These are phyloP conservation scores for Leccinum angustisporum DNA, from an alignment of 1,284 basidiomycete genomes.

Conservation along the genomic window DNA sequence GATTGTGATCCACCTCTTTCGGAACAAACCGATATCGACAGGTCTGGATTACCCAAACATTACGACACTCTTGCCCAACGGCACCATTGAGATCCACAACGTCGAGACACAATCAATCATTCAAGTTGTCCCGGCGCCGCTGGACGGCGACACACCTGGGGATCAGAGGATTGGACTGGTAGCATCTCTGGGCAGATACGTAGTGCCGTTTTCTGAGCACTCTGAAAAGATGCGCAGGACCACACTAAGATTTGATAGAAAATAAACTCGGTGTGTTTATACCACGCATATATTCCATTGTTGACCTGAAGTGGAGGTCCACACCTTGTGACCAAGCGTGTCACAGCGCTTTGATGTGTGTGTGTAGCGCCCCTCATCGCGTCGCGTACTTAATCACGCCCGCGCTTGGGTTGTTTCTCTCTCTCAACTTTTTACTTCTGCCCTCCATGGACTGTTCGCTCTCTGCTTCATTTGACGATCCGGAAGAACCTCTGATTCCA, in stretches of 20 bases:
- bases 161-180: conserved; percentile 41
- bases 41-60: conserved; percentile 83
- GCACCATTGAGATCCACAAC: conserved; percentile 79
- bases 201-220: conserved; percentile 60
- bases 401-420: not conserved
- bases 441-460: conserved; percentile 13
- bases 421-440: too few relatives aligned
- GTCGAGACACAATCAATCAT: conserved; percentile 73
- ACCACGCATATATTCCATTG: conserved; percentile 11
- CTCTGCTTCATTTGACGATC: conserved; percentile 11
- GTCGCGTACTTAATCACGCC: conserved; percentile 16
- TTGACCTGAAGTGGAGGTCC: conserved; percentile 10
- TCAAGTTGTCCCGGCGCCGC: conserved; percentile 65
- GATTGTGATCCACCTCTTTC: not conserved
- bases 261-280: conserved; percentile 30
- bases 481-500: conserved; percentile 16
- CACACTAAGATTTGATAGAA: conserved; percentile 24
- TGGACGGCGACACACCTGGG: conserved; percentile 24
- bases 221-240: conserved; percentile 54
- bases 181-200: conserved; percentile 52
- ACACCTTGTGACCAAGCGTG: conserved; percentile 18
- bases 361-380: not conserved
- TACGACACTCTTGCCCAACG: conserved; percentile 74
- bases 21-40: conserved; percentile 32
- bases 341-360: conserved; percentile 27